A percentile compares a stretch with the other conserved stretches of the same genome.
phyloP scores from a whole-genome alignment of 306 rosid genomes.

The Cicer judaicum region DNA sequence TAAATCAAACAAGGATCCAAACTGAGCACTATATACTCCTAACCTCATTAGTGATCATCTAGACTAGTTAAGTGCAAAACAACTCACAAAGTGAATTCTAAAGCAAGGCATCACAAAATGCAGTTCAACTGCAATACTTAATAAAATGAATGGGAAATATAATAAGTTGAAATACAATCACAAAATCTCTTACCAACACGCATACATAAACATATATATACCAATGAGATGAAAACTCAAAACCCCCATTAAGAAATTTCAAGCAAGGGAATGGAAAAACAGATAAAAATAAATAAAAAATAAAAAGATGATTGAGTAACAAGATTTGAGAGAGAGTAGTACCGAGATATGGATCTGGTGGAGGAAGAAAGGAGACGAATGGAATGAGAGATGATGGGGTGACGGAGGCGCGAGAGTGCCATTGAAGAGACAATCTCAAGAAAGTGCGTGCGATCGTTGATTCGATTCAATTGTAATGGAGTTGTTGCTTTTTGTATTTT shows the following conservation, averaged over 20 bases:
- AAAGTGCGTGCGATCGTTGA: background rate
- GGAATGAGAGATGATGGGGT: slow-evolving; percentile 70
- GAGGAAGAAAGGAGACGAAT: slow-evolving; percentile 63
- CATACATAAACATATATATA: background rate
- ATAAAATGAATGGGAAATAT: background rate
- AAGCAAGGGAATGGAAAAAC: background rate
- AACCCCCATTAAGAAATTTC: background rate
- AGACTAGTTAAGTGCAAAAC: slow-evolving; percentile 22
- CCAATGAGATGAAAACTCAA: background rate
- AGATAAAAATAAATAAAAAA: background rate
- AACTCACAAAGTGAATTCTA: slow-evolving; percentile 18
- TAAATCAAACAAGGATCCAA: background rate
- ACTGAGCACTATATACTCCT: background rate
- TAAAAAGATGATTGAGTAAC: background rate
- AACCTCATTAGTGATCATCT: background rate
- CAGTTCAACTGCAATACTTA: slow-evolving; percentile 14
- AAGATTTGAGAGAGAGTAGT: slow-evolving; percentile 19
- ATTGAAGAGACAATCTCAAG: slow-evolving; percentile 40
- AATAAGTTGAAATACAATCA: slow-evolving; percentile 28
- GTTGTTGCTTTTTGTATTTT: background rate
- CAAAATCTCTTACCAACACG: background rate
- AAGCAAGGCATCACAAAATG: slow-evolving; percentile 17
- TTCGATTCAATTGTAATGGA: background rate
- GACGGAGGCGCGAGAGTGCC: slow-evolving; percentile 92
- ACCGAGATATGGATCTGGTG: slow-evolving; percentile 73